Percentiles rank a stretch among this genome's conserved stretches.
Conservation (phyloP, 495 filamentous ascomycete genomes). For the Venustampulla echinocandica region DNA sequence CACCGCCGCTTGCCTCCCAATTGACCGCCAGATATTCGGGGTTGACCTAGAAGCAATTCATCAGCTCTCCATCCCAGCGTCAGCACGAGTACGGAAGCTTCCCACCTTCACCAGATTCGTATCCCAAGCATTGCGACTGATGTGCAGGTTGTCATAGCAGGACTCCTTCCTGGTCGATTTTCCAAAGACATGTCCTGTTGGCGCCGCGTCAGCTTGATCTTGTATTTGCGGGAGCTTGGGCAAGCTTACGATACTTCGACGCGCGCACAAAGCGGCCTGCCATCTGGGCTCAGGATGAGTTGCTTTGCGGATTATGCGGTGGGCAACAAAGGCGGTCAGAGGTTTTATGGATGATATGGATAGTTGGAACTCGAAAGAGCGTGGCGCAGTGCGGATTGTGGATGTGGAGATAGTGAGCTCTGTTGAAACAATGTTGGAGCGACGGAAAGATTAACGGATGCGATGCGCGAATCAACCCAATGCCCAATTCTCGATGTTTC, state of each 20-base stretch:
- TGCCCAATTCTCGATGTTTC: too few relatives aligned
- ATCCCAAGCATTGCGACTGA: constrained; percentile 98
- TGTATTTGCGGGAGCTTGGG: constrained; percentile 5
- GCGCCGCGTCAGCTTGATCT: constrained; percentile 7
- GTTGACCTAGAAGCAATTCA: constrained; percentile 56
- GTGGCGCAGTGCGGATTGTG: too few relatives aligned
- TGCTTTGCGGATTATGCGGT: background rate
- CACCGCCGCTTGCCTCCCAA: constrained; percentile 95
- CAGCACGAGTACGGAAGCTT: background rate
- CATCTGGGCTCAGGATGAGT: constrained; percentile 41
- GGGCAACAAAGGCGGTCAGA: constrained; percentile 5
- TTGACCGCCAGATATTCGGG: constrained; percentile 95
- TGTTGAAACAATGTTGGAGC: too few relatives aligned
- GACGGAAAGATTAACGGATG: too few relatives aligned
- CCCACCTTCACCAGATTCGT: constrained; percentile 92
- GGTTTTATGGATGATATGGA: background rate
- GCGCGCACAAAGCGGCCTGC: constrained; percentile 94
- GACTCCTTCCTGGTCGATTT: constrained; percentile 83
- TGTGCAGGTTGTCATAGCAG: constrained; percentile 91
- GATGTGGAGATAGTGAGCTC: too few relatives aligned
- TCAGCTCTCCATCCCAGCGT: constrained; percentile 11
- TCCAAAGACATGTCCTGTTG: constrained; percentile 91
- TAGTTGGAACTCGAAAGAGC: too few relatives aligned
- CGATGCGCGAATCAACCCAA: too few relatives aligned
- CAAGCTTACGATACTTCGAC: constrained; percentile 90